Evolutionary conservation across 257 asterid genomes (phyloP), one percentile per base, ranked within the genome.

Genomic region (Anisodus tanguticus): DNA sequence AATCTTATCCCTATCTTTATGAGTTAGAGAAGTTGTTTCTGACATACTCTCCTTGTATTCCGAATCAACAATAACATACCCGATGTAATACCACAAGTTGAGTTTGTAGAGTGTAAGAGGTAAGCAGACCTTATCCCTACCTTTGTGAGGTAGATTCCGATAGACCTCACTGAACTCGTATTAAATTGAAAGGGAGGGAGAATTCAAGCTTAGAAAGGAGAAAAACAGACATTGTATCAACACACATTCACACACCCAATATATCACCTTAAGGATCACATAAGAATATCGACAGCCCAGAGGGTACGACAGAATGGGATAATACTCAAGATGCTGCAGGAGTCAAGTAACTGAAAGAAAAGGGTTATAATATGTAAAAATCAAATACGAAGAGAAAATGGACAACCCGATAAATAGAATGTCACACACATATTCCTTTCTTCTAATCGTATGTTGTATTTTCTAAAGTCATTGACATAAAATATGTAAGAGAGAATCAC

Each of bases 301-400:
- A 6, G 60, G 6, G 12, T 11, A 47, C 45, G 45, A 41, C 80
- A 45, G 19, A 74, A 22, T 1, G 43, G 43, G 19, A 19, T 58
- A 19, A 74, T 74, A 9, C 60, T 49, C 60, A 74, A n/a, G 80
- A 72, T 45, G 59, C 39, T 72, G 59, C 41, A 72, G 80, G 6
- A 16, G 8, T 22, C 26, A 22, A 22, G 0, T 22, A 22, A 22
- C 26, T 22, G 9, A 58, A n/a, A 5, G 16, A 19, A 47, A 74
- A 19, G n/a, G 60, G 11, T 2, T 69, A 15, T 37, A 41, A 16
- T 69, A 37, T 67, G 47, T 26, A 60, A 17, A 59, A n/a, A 1
- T 59, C 19, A 55, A 55, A 13, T 15, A 53, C 19, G 19, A 55
- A 55, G 63, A 58, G 63, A 58, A 58, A 59, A 59, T 58, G 26